Evolutionary conservation across 169 alveolate species (phyloP).

Genomic region (Plasmodium malariae): DNA sequence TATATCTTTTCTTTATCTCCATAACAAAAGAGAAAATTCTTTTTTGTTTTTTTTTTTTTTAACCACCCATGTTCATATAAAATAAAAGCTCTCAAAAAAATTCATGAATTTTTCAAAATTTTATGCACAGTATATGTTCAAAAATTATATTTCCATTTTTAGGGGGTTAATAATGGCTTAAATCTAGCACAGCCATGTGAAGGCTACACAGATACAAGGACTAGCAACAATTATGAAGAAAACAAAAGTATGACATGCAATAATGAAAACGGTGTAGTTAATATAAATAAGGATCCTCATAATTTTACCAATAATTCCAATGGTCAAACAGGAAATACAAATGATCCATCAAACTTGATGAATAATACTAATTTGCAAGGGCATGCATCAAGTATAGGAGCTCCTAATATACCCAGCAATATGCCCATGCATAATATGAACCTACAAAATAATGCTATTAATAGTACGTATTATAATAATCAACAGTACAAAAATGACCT

Average conservation of each 20-base stretch:
- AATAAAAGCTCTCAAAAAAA: too few species aligned
- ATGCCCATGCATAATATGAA: background rate
- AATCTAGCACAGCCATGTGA: background rate
- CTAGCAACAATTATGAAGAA: background rate
- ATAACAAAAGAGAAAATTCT: background rate
- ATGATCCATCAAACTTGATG: background rate
- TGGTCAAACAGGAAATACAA: conserved; percentile 9
- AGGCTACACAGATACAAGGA: background rate
- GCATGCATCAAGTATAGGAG: background rate
- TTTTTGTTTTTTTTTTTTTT: background rate
- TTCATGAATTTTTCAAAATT: too few species aligned
- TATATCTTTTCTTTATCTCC: background rate
- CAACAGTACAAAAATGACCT: background rate
- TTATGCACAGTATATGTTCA: too few species aligned
- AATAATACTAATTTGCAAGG: conserved; percentile 6
- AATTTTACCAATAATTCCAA: background rate
- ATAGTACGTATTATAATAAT: conserved; percentile 15
- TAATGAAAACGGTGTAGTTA: background rate
- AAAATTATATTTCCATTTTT: conserved; percentile 1
- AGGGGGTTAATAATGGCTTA: background rate
- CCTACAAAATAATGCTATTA: background rate
- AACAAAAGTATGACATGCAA: background rate
- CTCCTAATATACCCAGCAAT: background rate
- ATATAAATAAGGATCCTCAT: background rate
- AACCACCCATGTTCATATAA: background rate